Percentiles rank a stretch among this genome's conserved stretches.
phyloP scores from a whole-genome alignment of 2,329 filamentous ascomycete species.

The Sclerotinia glacialis region DNA sequence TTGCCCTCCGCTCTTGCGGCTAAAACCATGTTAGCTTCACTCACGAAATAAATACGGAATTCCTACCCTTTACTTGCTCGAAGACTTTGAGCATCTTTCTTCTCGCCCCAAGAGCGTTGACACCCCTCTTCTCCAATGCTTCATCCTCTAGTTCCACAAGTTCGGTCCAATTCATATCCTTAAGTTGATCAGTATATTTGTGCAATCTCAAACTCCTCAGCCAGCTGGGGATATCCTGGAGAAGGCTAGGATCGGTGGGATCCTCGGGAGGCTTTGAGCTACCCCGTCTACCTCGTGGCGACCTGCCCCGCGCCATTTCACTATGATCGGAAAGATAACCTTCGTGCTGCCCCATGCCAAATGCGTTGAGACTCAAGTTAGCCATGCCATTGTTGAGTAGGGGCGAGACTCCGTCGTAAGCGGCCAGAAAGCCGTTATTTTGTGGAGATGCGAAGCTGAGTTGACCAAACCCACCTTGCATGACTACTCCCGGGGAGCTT shows the following conservation, averaged over 20 bases:
- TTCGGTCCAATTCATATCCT: constrained; percentile 96
- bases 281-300: constrained; percentile 85
- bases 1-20: constrained; percentile 75
- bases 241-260: constrained; percentile 82
- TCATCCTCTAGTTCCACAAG: constrained; percentile 89
- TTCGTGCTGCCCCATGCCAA: constrained; percentile 68
- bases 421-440: constrained; percentile 89
- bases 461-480: constrained; percentile 66
- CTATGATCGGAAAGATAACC: constrained; percentile 93
- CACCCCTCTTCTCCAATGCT: constrained; percentile 85
- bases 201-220: constrained; percentile 89
- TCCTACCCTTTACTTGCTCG: constrained; percentile 81
- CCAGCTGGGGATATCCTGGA: constrained; percentile 96
- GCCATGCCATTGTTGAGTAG: constrained; percentile 69
- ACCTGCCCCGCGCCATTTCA: constrained; percentile 85
- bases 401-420: constrained; percentile 75
- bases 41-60: background rate
- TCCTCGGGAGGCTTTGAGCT: constrained; percentile 98
- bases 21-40: constrained; percentile 41
- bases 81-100: constrained; percentile 99
- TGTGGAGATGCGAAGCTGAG: constrained; percentile 83
- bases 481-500: constrained; percentile 80
- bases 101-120: constrained; percentile 89
- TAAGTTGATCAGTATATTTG: constrained; percentile 98
- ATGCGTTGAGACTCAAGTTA: constrained; percentile 67